Base-by-base conservation (phyloP, 2,329 filamentous ascomycete species). In the Pyricularia sp. region DNA sequence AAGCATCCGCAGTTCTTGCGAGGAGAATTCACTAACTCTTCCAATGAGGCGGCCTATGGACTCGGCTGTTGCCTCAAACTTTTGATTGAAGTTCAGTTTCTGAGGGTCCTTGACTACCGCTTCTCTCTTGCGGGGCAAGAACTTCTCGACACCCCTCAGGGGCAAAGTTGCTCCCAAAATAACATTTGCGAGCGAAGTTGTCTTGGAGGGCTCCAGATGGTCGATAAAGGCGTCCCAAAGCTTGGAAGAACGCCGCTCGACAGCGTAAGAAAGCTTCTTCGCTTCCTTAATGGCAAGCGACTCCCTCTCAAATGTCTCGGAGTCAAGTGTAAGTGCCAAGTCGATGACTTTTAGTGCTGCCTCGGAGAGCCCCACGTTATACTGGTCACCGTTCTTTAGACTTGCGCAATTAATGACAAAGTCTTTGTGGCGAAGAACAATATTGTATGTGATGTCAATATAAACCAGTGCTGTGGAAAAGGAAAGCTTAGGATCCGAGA, bases 191-290 rank as follows among this genome's bases (percentile, higher is more conserved):
- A 97, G 81, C 5, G 25, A 36, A 1, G 28, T 88, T 83, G n/a
- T 90, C 79, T 72, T 91, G 87, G 42, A 88, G 31, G 87, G 83
- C 72, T 88, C 85, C 66, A 95, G 84, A 30, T 88, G 86, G 66
- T 89, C 85, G 65, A 92, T 83, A 65, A 94, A 90, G 1, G 88
- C 85, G 71, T 92, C 90, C 90, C 94, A 97, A 61, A 97, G 87
- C 20, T 88, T 85, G 20, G 90, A 83, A 0, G 92, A 94, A 69
- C 92, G 86, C 23, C 90, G 88, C 71, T 87, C 87, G 61, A 91
- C 79, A 69, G 91, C 86, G 72, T 89, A 85, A 66, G 90, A 90
- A 25, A 93, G 84, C 63, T 85, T 82, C 63, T 84, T 84, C 25
- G 84, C 84, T 10, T 83, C 81, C 25, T 86, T 82, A 68, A 97